Evolutionary conservation across 805 yeast species (phyloP).

Genomic region (Wickerhamiella hasegawae): DNA sequence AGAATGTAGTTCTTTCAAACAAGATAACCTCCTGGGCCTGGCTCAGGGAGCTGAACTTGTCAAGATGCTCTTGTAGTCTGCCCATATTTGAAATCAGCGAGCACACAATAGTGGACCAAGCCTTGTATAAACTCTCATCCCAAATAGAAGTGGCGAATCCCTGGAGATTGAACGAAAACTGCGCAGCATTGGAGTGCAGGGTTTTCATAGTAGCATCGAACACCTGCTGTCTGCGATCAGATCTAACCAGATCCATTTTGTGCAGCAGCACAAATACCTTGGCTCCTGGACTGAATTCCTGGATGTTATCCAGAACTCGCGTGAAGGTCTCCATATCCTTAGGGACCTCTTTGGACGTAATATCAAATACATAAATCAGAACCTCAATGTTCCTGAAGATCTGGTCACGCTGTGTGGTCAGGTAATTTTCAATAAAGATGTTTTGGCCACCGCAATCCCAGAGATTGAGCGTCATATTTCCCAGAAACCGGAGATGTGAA

Average conservation of each 20-base stretch:
- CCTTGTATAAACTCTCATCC: slow-evolving; percentile 92
- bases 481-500: slow-evolving; percentile 79
- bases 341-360: slow-evolving; percentile 77
- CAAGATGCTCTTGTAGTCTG: slow-evolving; percentile 56
- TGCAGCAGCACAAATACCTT: slow-evolving; percentile 83
- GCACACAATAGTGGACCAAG: slow-evolving; percentile 94
- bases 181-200: slow-evolving; percentile 56
- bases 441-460: slow-evolving; percentile 98
- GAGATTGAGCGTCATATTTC: slow-evolving; percentile 84
- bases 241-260: slow-evolving; percentile 89
- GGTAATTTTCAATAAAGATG: slow-evolving; percentile 87
- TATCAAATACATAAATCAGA: slow-evolving; percentile 89
- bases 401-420: slow-evolving; percentile 75
- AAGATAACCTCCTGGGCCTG: slow-evolving; percentile 81
- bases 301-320: slow-evolving; percentile 64
- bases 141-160: slow-evolving; percentile 95
- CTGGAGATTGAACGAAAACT: slow-evolving; percentile 47
- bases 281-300: slow-evolving; percentile 76
- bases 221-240: slow-evolving; percentile 69
- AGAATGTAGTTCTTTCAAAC: slow-evolving; percentile 84
- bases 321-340: slow-evolving; percentile 88
- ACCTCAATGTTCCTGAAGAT: slow-evolving; percentile 94
- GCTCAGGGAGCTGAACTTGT: slow-evolving; percentile 53
- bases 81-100: slow-evolving; percentile 86
- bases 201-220: slow-evolving; percentile 74